Base-by-base conservation (phyloP, 164 flowering plant genomes). In the Berberis vulgaris region DNA sequence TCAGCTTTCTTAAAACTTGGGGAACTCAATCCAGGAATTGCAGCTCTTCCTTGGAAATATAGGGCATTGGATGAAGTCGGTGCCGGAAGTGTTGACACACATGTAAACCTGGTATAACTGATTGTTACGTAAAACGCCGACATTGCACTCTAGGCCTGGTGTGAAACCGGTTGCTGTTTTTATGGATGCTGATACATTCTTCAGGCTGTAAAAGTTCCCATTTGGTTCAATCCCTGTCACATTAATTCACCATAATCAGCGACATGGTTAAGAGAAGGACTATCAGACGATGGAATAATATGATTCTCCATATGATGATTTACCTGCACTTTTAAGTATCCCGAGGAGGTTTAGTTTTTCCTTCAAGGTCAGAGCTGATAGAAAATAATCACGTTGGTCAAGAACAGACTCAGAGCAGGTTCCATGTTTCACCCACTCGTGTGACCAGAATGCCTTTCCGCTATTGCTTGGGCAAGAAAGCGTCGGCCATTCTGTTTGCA, bases 341-440 rank as follows among this genome's bases (percentile, higher is more conserved):
- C 65, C 63, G 49, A 77, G 72, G 61, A 80, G 75, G 46, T 77
- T 59, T 1, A 58, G 54, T 55, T 69, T 52, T 38, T 68, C 1
- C 56, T 79, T 79, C 41, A 82, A 79, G 39, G 47, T 49, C 41
- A 82, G 78, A 26, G 81, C 76, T 5, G 81, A 60, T 62, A 70
- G 45, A 57, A 82, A 80, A 69, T 80, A 82, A 7, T 10, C 69
- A 45, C 69, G 73, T 56, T 82, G 77, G 49, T 68, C 61, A 13
- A 82, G 75, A 53, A 70, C 65, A 38, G 82, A 72, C 65, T 74
- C 79, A 0, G 86, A 78, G 73, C 86, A 82, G 8, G 77, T 79
- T 11, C 84, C 86, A 40, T 80, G 84, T 43, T 76, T 82, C 13
- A 65, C 69, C 86, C 86, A 82, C 64, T 82, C 86, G 13, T 80